A percentile compares a stretch with the other conserved stretches of the same genome.
Conservation (phyloP, 176 grass and related monocot species). For the Microstegium vimineum region DNA sequence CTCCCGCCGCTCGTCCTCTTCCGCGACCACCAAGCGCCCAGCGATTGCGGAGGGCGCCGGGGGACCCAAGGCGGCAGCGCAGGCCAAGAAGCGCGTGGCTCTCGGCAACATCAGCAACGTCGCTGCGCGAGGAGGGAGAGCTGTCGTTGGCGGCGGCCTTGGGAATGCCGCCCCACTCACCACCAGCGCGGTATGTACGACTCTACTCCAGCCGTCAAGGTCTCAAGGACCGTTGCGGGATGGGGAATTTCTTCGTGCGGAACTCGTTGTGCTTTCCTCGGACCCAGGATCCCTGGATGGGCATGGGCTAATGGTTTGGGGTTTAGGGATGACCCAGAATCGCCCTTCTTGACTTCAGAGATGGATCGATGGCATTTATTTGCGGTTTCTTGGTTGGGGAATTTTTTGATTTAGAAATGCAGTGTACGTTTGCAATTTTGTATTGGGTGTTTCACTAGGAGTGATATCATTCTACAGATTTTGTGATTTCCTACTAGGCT, state of each 20-base stretch:
- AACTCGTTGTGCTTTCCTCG: background rate
- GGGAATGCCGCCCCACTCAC: conserved; percentile 21
- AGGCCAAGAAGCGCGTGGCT: conserved; percentile 95
- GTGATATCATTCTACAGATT: background rate
- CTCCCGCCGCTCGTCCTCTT: conserved; percentile 26
- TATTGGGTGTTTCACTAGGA: no score
- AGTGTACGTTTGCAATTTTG: background rate
- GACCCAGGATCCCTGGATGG: background rate
- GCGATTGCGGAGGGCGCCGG: conserved; percentile 34
- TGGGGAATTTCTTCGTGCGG: background rate
- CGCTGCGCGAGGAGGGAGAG: background rate
- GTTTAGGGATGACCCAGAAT: no score
- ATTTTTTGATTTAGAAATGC: background rate
- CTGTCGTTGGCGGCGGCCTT: background rate
- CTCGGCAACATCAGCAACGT: conserved; percentile 77
- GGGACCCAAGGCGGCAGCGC: conserved; percentile 18
- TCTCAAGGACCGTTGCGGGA: background rate
- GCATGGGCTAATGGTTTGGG: background rate
- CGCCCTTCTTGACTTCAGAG: background rate
- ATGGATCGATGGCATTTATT: background rate
- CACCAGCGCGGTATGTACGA: conserved; percentile 32
- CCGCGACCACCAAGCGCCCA: conserved; percentile 49
- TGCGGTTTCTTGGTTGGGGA: background rate
- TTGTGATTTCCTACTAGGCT: no score
- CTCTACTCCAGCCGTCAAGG: background rate